phyloP scores from a whole-genome alignment of 306 rosid species.

The Pueraria montana region DNA sequence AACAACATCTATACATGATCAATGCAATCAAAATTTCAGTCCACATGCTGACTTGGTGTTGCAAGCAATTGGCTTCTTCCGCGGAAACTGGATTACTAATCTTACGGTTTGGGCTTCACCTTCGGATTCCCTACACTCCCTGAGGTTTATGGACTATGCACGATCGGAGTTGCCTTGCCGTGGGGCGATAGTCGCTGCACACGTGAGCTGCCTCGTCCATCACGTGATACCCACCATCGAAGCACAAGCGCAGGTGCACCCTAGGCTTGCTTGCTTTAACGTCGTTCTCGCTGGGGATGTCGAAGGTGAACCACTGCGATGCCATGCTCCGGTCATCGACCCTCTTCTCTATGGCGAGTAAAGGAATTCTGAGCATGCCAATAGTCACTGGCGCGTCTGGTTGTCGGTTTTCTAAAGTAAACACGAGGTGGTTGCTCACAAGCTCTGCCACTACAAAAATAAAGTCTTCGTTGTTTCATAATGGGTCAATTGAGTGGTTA shows the following conservation, averaged over 20 bases:
- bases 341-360: slow-evolving; percentile 64
- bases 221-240: slow-evolving; percentile 96
- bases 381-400: slow-evolving; percentile 47
- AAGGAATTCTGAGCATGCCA: slow-evolving; percentile 63
- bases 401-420: slow-evolving; percentile 68
- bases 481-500: too few relatives aligned
- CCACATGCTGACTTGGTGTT: too few relatives aligned
- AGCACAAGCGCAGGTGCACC: slow-evolving; percentile 74
- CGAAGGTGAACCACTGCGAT: slow-evolving; percentile 75
- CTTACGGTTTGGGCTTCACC: too few relatives aligned
- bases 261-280: slow-evolving; percentile 52
- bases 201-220: slow-evolving; percentile 88
- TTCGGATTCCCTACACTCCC: too few relatives aligned
- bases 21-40: too few relatives aligned
- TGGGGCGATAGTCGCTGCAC: slow-evolving; percentile 90
- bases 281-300: slow-evolving; percentile 42
- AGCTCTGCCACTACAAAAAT: slow-evolving; percentile 88
- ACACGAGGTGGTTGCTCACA: slow-evolving; percentile 53
- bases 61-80: too few relatives aligned
- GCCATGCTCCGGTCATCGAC: slow-evolving; percentile 82
- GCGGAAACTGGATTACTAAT: too few relatives aligned
- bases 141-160: too few relatives aligned
- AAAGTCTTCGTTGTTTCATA: slow-evolving; percentile 84
- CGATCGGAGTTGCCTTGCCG: slow-evolving; percentile 88
- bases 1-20: too few relatives aligned